Percentiles rank a stretch among this genome's conserved stretches.
Conservation (phyloP, 768 basidiomycete species). For the Pleurotus giganteus region DNA sequence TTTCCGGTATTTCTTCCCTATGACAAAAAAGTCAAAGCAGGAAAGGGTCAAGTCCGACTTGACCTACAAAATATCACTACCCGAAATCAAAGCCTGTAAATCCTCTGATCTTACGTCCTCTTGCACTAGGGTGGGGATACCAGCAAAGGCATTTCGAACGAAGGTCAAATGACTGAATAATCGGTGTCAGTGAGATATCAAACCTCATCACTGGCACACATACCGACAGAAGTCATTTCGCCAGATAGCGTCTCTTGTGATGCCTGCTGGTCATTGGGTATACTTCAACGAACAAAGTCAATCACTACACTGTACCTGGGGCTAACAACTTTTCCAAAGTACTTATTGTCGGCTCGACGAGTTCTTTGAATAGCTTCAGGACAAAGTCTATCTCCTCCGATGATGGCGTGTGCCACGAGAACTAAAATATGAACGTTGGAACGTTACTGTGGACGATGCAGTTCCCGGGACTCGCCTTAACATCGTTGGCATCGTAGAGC, state of each 20-base stretch:
- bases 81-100: constrained; percentile 36
- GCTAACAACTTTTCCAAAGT: constrained; percentile 56
- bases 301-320: constrained; percentile 36
- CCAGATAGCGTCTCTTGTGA: constrained; percentile 62
- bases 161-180: constrained; percentile 58
- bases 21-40: background rate
- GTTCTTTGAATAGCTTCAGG: constrained; percentile 61
- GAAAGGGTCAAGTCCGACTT: background rate
- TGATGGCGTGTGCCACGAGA: constrained; percentile 78
- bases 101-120: constrained; percentile 53
- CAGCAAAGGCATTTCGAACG: constrained; percentile 73
- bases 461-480: constrained; percentile 45
- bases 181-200: background rate
- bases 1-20: constrained; percentile 75
- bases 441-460: background rate
- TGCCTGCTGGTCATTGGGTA: constrained; percentile 25
- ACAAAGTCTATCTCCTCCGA: constrained; percentile 73
- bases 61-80: constrained; percentile 69
- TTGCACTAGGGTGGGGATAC: constrained; percentile 65
- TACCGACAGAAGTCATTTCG: constrained; percentile 85
- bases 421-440: constrained; percentile 28
- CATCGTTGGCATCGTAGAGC: constrained; percentile 64
- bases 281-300: background rate
- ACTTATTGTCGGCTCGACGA: constrained; percentile 62
- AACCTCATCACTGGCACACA: constrained; percentile 16